Conservation (phyloP, 176 grass and related monocot genomes). For the Musa schizocarpa region DNA sequence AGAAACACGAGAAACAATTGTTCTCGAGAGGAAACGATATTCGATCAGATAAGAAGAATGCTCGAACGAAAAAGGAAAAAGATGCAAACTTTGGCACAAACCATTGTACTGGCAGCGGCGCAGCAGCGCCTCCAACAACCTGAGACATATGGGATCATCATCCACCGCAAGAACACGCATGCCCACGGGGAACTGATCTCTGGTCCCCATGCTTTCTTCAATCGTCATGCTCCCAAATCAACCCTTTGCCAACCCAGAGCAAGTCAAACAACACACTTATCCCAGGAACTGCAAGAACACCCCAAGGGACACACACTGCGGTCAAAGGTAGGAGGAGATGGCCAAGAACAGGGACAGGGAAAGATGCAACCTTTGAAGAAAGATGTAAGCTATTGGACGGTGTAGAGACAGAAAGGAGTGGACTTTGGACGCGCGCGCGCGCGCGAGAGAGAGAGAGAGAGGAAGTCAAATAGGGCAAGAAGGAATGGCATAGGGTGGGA, state of each 20-base stretch:
- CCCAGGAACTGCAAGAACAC: background rate
- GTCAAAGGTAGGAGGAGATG: background rate
- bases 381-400: no score
- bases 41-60: background rate
- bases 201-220: conserved; percentile 7
- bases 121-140: conserved; percentile 16
- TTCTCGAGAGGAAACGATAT: background rate
- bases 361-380: no score
- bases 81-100: background rate
- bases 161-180: conserved; percentile 28
- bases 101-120: conserved; percentile 14
- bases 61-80: background rate
- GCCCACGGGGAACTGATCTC: conserved; percentile 18
- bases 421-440: no score
- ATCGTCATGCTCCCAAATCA: background rate
- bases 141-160: conserved; percentile 26
- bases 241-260: background rate
- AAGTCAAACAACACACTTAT: background rate
- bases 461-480: background rate
- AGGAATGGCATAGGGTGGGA: background rate
- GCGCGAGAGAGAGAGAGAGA: background rate
- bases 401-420: background rate
- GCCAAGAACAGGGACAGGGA: background rate
- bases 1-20: background rate
- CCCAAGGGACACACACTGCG: background rate